Evolutionary conservation across 129 eudicot species (phyloP), one percentile per base, ranked within the genome.

Genomic region (Flaveria brownii): DNA sequence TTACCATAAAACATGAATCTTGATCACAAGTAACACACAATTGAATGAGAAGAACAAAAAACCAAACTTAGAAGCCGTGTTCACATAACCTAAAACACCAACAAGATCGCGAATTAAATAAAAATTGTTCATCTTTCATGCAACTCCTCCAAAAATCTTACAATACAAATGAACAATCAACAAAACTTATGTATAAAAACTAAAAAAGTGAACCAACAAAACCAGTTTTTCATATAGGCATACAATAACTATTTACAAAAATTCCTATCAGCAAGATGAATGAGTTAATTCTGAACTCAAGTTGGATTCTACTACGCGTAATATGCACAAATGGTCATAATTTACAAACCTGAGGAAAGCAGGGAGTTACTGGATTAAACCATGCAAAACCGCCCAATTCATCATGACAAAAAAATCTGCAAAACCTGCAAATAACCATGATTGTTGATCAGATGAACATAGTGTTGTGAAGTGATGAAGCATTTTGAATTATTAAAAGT

Each of bases 251-350:
- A 73, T 80, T 73, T 80, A 80, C 79, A 73, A 25, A 49, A 51
- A 30, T 55, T 43, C 45, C 70, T 66, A 80, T 14, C 70, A 28
- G 49, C 65, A 36, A 59, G 68, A 51, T 72, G 68, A 63, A 63
- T 33, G 45, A 30, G 68, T 45, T 80, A 67, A 57, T 72, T 70
- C 47, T 72, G 13, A 72, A 25, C 78, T 51, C 68, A 72, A 50
- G 73, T 50, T 36, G 12, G 71, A 47, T 68, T 80, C 70, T 74
- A 66, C 75, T 26, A 54, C 63, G 68, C 60, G 17, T 9, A 2
- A 57, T 80, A 80, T 80, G 70, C 75, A 67, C 84, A 80, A 43
- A 45, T 28, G 68, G 47, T 30, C 33, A 2, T 1, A 63, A 30
- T 36, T 67, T 65, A 54, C 46, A 55, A 26, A 23, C 69, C 75